Percentiles rank a stretch among this genome's conserved stretches.
Evolutionary conservation across 192 early-diverging fungal species (phyloP).

Genomic region (Podila horticola): DNA sequence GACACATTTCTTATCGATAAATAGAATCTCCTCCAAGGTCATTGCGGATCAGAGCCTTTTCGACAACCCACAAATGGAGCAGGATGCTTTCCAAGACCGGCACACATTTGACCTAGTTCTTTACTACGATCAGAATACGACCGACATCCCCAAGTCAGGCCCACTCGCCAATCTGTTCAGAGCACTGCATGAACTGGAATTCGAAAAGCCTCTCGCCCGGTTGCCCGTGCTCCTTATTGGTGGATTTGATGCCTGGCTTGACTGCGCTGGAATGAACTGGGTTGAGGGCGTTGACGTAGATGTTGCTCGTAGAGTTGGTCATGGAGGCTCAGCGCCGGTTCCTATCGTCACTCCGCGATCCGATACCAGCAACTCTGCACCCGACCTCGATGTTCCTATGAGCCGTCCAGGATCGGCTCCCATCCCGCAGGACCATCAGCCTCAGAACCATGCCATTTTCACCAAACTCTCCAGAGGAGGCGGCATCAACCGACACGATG

Average conservation of each 20-base stretch:
- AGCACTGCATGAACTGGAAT: constrained; percentile 74
- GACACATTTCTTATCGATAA: constrained; percentile 11
- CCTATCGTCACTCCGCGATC: too few species aligned
- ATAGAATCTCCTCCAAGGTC: constrained; percentile 58
- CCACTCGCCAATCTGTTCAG: constrained; percentile 57
- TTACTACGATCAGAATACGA: constrained; percentile 72
- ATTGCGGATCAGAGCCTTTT: constrained; percentile 64
- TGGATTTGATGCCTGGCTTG: constrained; percentile 83
- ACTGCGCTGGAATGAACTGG: constrained; percentile 58
- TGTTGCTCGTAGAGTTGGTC: constrained; percentile 35
- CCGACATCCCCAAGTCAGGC: constrained; percentile 30
- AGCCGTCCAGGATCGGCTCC: constrained; percentile 1
- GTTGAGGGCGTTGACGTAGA: constrained; percentile 52
- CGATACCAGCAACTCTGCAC: too few species aligned
- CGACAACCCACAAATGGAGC: constrained; percentile 66
- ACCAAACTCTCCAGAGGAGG: constrained; percentile 33
- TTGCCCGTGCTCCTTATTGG: constrained; percentile 79
- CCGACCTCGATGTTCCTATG: background rate
- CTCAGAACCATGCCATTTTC: constrained; percentile 19
- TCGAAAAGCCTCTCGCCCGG: constrained; percentile 57
- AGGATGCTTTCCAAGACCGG: constrained; percentile 71
- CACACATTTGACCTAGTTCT: constrained; percentile 79
- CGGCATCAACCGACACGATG: constrained; percentile 43
- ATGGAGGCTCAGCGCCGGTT: too few species aligned
- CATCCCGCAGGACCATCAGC: constrained; percentile 22